Base-by-base conservation (phyloP, 805 yeast genomes). In the Metschnikowia drakensbergensis region DNA sequence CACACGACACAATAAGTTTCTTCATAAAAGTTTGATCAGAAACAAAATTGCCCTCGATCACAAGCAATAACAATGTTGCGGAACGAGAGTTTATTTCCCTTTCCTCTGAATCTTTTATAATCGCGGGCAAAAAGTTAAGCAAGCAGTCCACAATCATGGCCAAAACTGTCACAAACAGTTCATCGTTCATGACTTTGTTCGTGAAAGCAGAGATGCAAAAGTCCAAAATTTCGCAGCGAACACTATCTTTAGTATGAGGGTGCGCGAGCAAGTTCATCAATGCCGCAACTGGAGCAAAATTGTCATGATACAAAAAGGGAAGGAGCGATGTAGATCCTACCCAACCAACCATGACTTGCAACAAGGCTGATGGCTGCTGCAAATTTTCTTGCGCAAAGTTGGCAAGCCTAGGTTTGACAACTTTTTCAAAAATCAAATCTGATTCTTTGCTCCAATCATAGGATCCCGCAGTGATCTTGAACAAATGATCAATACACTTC, bases 281-380 rank as follows among this genome's bases (percentile, higher is more conserved):
- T 2, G 90, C 81, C 10, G 57, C 62, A 0, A 79, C 74, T 6
- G 89, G 79, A 1, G 77, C 71, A 44, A 66, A 72, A 40, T 84
- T 76, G 53, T 86, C 86, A 47, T 74, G 65, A 47, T 74, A 75
- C 38, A 88, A 65, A 50, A 84, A 79, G 10, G 72, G 71, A 41
- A 75, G 67, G 34, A 84, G 71, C 23, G 69, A 68, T 4, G 71
- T 68, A 3, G 55, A 51, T 17, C 61, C 66, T 23, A 72, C 62
- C 82, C 96, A 79, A 6, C 77, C 68, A 5, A 80, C 65, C 58
- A 92, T 77, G 7, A 89, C 61, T 48, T 74, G 79, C 79, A 91
- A 68, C 38, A 92, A 62, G 0, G 96, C 77, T 0, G 97, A 89
- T 0, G 92, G 84, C 58, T 86, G 89, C 60, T 89, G 95, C 30